Conservation (phyloP, 1,284 basidiomycete genomes). For the Apiotrichum siamense region DNA sequence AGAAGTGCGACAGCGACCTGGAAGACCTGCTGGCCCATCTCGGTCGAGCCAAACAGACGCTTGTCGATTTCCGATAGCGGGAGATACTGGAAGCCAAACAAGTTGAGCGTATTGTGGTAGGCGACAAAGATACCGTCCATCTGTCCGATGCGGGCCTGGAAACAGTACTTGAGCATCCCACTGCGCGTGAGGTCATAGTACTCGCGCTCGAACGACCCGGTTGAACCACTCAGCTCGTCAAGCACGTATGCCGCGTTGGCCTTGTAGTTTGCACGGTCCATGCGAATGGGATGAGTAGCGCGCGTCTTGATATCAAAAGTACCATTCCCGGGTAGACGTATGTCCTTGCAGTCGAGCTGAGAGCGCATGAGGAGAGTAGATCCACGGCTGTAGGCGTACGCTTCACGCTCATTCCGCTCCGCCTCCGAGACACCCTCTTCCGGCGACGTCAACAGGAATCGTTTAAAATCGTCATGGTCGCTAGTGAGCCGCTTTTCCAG, state of each 20-base stretch:
- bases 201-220: slow-evolving; percentile 78
- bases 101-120: slow-evolving; percentile 82
- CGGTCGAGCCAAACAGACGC: slow-evolving; percentile 62
- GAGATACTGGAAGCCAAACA: slow-evolving; percentile 95
- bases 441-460: slow-evolving; percentile 54
- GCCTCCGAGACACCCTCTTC: slow-evolving; percentile 41
- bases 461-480: slow-evolving; percentile 59
- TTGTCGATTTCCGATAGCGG: slow-evolving; percentile 82
- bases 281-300: slow-evolving; percentile 74
- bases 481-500: slow-evolving; percentile 84
- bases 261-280: slow-evolving; percentile 79
- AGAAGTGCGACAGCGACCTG: slow-evolving; percentile 66
- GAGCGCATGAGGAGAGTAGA: slow-evolving; percentile 83
- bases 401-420: slow-evolving; percentile 54
- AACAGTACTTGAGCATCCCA: slow-evolving; percentile 91
- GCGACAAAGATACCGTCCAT: slow-evolving; percentile 97
- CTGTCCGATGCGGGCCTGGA: slow-evolving; percentile 91
- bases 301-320: slow-evolving; percentile 97
- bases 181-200: slow-evolving; percentile 88
- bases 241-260: slow-evolving; percentile 76
- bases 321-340: slow-evolving; percentile 74
- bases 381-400: slow-evolving; percentile 69
- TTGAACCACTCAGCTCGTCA: slow-evolving; percentile 55
- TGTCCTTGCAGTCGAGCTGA: slow-evolving; percentile 83
- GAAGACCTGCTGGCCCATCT: slow-evolving; percentile 69